A percentile compares a stretch with the other conserved stretches of the same genome.
These are phyloP conservation scores for Lasiodiplodia gonubiensis DNA, from an alignment of 2,329 filamentous ascomycete species.

Conservation along the genomic window DNA sequence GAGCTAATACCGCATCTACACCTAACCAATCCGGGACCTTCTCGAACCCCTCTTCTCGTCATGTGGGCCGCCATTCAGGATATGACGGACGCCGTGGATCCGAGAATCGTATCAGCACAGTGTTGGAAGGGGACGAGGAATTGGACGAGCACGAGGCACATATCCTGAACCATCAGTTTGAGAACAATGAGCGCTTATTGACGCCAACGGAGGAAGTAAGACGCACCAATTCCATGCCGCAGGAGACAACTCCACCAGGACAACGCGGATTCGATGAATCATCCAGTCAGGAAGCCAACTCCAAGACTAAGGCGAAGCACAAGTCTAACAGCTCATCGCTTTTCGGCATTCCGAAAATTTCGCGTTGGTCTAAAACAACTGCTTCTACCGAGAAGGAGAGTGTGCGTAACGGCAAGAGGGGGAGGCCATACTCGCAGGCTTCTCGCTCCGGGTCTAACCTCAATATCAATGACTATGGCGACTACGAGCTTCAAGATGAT, in stretches of 20 bases:
- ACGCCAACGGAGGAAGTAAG: conserved; percentile 64
- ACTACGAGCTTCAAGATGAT: conserved; percentile 64
- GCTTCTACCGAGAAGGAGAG: conserved; percentile 83
- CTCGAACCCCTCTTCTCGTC: conserved; percentile 62
- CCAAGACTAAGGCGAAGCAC: conserved; percentile 86
- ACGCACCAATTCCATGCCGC: conserved; percentile 43
- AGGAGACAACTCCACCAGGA: conserved; percentile 61
- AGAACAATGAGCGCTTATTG: conserved; percentile 64
- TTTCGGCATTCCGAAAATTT: conserved; percentile 82
- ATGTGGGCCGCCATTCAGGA: conserved; percentile 51
- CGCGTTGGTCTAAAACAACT: conserved; percentile 96
- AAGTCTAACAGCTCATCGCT: conserved; percentile 82
- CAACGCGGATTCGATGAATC: conserved; percentile 43
- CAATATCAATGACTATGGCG: conserved; percentile 65
- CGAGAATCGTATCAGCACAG: conserved; percentile 87
- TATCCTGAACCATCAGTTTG: conserved; percentile 60
- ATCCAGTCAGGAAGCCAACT: conserved; percentile 76
- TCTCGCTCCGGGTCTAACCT: conserved; percentile 82
- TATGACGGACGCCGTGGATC: conserved; percentile 62
- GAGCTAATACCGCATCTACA: conserved; percentile 75
- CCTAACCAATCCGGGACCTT: conserved; percentile 78
- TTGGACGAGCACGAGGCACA: conserved; percentile 62
- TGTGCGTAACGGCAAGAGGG: conserved; percentile 66
- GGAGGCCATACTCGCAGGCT: conserved; percentile 66
- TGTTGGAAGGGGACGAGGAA: conserved; percentile 82